phyloP scores from a whole-genome alignment of 331 rosid species.

The Erythrophleum ivorense region DNA sequence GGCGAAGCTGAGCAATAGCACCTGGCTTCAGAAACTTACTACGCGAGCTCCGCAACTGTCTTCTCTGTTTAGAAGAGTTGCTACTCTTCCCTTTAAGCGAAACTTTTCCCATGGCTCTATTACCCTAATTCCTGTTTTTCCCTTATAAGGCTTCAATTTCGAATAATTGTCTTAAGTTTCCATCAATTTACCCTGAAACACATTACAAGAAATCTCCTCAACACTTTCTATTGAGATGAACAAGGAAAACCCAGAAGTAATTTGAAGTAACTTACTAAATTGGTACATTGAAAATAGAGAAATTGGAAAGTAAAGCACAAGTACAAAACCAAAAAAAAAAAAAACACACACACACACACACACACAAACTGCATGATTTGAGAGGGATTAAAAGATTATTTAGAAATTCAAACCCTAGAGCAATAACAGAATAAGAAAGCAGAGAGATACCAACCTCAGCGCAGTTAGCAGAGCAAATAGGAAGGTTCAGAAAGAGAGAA shows the following conservation, averaged over 20 bases:
- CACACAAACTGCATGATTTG: not conserved
- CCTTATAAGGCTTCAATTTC: not conserved
- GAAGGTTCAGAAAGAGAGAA: not conserved
- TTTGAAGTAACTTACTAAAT: not conserved
- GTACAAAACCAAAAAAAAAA: not conserved
- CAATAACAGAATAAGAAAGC: not conserved
- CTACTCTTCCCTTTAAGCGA: conserved; percentile 58
- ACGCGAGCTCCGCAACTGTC: conserved; percentile 53
- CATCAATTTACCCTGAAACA: conserved; percentile 19
- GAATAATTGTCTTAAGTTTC: not conserved
- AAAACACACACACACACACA: no score
- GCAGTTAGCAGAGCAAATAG: not conserved
- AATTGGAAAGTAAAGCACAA: not conserved
- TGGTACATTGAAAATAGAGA: not conserved
- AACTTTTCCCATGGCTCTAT: conserved; percentile 69
- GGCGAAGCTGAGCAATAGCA: conserved; percentile 80
- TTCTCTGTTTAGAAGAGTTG: conserved; percentile 55
- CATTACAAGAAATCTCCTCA: not conserved
- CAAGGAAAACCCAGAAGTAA: not conserved
- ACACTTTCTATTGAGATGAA: not conserved
- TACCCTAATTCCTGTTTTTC: conserved; percentile 27
- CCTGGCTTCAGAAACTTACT: conserved; percentile 78
- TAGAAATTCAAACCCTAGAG: not conserved
- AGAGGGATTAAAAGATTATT: not conserved
- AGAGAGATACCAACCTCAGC: conserved; percentile 20